phyloP scores from a whole-genome alignment of 148 eudicot species.

The Camellia granthamiana region DNA sequence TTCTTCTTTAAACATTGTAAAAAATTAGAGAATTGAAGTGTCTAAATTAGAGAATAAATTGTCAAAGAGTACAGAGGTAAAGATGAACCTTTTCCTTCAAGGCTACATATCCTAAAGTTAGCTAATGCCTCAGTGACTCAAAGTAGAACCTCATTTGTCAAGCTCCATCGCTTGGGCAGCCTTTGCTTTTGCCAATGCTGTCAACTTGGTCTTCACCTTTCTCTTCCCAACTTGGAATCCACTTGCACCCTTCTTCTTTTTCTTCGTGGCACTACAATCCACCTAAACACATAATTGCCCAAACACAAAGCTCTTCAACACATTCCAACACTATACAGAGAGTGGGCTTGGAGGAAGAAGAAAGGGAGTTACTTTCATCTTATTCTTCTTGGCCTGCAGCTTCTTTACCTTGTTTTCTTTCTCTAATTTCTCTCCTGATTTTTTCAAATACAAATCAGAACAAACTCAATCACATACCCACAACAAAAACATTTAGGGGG shows the following conservation, averaged over 20 bases:
- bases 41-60: not conserved
- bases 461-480: not conserved
- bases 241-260: conserved; percentile 53
- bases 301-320: not conserved
- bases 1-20: too few species aligned
- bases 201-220: conserved; percentile 78
- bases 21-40: too few species aligned
- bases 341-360: not conserved
- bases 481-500: not conserved
- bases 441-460: conserved; percentile 3
- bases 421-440: conserved; percentile 66
- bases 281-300: conserved; percentile 42
- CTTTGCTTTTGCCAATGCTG: conserved; percentile 77
- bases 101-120: conserved; percentile 5
- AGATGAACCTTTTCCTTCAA: conserved; percentile 2
- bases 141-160: conserved; percentile 55
- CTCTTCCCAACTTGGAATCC: conserved; percentile 84
- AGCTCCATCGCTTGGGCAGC: conserved; percentile 98
- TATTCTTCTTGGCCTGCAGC: conserved; percentile 76
- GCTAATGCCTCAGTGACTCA: not conserved
- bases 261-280: conserved; percentile 60
- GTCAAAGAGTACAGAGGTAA: not conserved
- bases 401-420: conserved; percentile 59
- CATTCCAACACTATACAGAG: not conserved
- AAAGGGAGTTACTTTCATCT: conserved; percentile 65